Evolutionary conservation across 139 green algal genomes (phyloP).

Genomic region (Yamagishiella unicocca): DNA sequence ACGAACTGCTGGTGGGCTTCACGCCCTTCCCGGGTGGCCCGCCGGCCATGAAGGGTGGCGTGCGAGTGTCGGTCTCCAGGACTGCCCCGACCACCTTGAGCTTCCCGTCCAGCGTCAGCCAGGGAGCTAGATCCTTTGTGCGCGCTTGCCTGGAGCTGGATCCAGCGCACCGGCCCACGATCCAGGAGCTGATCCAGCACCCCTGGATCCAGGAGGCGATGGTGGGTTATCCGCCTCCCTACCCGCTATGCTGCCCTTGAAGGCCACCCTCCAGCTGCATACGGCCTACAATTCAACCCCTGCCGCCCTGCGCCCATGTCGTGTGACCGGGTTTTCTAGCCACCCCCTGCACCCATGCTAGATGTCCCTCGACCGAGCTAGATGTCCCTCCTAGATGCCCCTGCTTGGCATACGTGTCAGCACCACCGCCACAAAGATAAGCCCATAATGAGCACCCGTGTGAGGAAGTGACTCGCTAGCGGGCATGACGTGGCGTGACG

Average conservation of each 20-base stretch:
- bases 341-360: too few relatives aligned
- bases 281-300: not conserved
- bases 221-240: not conserved
- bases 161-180: slow-evolving; percentile 39
- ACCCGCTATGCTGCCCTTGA: not conserved
- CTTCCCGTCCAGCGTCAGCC: slow-evolving; percentile 37
- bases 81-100: not conserved
- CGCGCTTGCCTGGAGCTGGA: slow-evolving; percentile 39
- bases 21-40: not conserved
- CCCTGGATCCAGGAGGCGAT: slow-evolving; percentile 39
- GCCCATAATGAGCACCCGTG: too few relatives aligned
- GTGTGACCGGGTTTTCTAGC: too few relatives aligned
- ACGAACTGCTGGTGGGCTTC: slow-evolving; percentile 62
- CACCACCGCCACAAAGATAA: too few relatives aligned
- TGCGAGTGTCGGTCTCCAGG: too few relatives aligned
- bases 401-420: too few relatives aligned
- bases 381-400: not conserved
- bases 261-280: not conserved
- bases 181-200: slow-evolving; percentile 53
- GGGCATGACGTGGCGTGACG: too few relatives aligned
- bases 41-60: not conserved
- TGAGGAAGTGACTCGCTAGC: too few relatives aligned
- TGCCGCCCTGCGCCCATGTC: too few relatives aligned
- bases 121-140: slow-evolving; percentile 30
- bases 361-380: not conserved